A percentile compares a stretch with the other conserved stretches of the same genome.
These are phyloP conservation scores for Talaromyces funiculosus DNA, from an alignment of 2,329 filamentous ascomycete genomes.

Conservation along the genomic window DNA sequence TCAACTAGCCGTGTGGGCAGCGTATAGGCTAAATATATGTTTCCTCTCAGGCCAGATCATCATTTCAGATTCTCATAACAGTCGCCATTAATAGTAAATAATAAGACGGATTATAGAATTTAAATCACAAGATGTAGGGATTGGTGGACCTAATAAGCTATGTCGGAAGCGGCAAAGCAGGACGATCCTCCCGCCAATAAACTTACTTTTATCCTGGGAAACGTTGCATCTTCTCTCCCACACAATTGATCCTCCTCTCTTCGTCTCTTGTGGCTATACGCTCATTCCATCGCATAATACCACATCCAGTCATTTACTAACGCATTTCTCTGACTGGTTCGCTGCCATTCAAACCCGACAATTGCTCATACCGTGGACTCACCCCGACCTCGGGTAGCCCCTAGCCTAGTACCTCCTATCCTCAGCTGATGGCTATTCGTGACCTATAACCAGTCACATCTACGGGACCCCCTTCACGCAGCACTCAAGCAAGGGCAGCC, in stretches of 20 bases:
- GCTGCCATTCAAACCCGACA: not conserved
- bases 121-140: not conserved
- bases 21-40: not conserved
- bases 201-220: not conserved
- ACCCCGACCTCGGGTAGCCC: conserved; percentile 5
- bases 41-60: not conserved
- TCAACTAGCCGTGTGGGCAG: not conserved
- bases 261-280: not conserved
- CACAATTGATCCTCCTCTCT: not conserved
- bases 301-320: not conserved
- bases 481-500: conserved; percentile 13
- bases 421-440: conserved; percentile 13
- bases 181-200: not conserved
- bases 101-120: not conserved
- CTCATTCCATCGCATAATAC: not conserved
- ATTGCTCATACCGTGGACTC: conserved; percentile 1
- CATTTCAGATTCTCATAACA: not conserved
- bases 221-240: not conserved
- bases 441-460: conserved; percentile 7
- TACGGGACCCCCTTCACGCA: conserved; percentile 7
- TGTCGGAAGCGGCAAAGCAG: not conserved
- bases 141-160: not conserved
- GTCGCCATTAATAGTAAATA: not conserved
- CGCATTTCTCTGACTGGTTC: not conserved
- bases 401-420: conserved; percentile 8